These are phyloP conservation scores for Periglandula ipomoeae DNA, from an alignment of 2,329 filamentous ascomycete species.

Conservation along the genomic window DNA sequence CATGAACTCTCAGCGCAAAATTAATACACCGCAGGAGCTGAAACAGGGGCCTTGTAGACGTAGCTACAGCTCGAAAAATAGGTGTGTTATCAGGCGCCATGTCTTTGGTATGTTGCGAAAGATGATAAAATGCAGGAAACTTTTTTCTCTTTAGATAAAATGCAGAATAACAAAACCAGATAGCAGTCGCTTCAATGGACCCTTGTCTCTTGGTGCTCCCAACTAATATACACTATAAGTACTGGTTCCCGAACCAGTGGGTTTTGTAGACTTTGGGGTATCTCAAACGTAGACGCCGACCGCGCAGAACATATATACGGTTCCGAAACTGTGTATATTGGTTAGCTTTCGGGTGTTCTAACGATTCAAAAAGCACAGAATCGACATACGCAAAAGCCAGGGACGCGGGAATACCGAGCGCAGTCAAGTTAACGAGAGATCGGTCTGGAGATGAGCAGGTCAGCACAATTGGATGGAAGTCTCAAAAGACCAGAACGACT, in stretches of 20 bases:
- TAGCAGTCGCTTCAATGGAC: slow-evolving; percentile 19
- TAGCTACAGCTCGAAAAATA: slow-evolving; percentile 67
- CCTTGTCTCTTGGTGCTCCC: slow-evolving; percentile 21
- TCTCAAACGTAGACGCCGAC: slow-evolving; percentile 95
- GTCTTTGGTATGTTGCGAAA: slow-evolving; percentile 4
- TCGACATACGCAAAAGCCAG: slow-evolving; percentile 74
- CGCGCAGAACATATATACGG: slow-evolving; percentile 98
- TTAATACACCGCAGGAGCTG: slow-evolving; percentile 50
- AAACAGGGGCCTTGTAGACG: slow-evolving; percentile 67
- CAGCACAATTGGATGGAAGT: too few relatives aligned
- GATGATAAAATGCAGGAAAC: background rate
- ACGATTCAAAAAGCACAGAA: background rate
- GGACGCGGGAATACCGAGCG: slow-evolving; percentile 79
- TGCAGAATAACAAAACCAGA: slow-evolving; percentile 12
- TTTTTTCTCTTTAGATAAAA: slow-evolving; percentile 7
- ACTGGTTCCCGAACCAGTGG: slow-evolving; percentile 9
- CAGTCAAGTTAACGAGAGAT: slow-evolving; percentile 64
- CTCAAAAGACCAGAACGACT: too few relatives aligned
- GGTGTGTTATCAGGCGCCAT: slow-evolving; percentile 32
- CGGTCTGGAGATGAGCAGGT: slow-evolving; percentile 50
- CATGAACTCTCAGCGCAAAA: slow-evolving; percentile 48
- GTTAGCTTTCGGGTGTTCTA: slow-evolving; percentile 11
- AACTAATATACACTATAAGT: slow-evolving; percentile 29
- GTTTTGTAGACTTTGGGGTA: slow-evolving; percentile 24
- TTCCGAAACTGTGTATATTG: slow-evolving; percentile 60